A percentile compares a stretch with the other conserved stretches of the same genome.
These are phyloP conservation scores for Paraphoma chrysanthemicola DNA, from an alignment of 2,329 filamentous ascomycete genomes.

Conservation along the genomic window DNA sequence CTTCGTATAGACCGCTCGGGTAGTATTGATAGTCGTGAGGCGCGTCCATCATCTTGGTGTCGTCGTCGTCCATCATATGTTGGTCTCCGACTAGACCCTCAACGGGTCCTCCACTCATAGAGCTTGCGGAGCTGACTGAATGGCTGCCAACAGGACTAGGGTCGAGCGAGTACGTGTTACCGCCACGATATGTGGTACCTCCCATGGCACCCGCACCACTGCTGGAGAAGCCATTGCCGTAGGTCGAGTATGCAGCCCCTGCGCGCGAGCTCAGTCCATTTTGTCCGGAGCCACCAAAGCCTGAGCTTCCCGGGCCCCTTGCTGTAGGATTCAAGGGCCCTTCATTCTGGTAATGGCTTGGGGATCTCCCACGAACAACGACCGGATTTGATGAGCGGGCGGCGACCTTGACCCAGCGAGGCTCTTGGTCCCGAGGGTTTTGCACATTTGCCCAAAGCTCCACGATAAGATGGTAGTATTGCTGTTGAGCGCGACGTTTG, in stretches of 20 bases:
- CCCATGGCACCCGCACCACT: conserved; percentile 37
- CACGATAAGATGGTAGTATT: conserved; percentile 90
- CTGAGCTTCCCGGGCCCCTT: conserved; percentile 42
- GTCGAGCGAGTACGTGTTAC: conserved; percentile 47
- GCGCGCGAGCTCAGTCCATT: conserved; percentile 73
- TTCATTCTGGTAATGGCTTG: conserved; percentile 56
- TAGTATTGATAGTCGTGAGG: conserved; percentile 57
- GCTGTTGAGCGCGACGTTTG: conserved; percentile 86
- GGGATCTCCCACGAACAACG: conserved; percentile 50
- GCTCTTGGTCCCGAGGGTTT: conserved; percentile 31
- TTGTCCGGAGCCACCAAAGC: conserved; percentile 37
- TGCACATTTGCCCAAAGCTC: conserved; percentile 60
- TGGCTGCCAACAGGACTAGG: conserved; percentile 50
- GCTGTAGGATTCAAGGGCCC: conserved; percentile 50
- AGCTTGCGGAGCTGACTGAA: conserved; percentile 54
- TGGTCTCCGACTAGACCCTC: conserved; percentile 53
- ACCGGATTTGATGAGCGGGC: conserved; percentile 45
- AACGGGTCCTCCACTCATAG: conserved; percentile 47
- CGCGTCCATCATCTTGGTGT: conserved; percentile 49
- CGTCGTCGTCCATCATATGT: conserved; percentile 47
- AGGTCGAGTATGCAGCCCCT: conserved; percentile 51
- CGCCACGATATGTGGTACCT: conserved; percentile 39
- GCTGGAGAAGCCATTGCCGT: conserved; percentile 43
- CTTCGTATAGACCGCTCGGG: conserved; percentile 53
- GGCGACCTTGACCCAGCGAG: conserved; percentile 47